A percentile compares a stretch with the other conserved stretches of the same genome.
phyloP scores from a whole-genome alignment of 2,329 filamentous ascomycete genomes.

The Fusarium coffeatum region DNA sequence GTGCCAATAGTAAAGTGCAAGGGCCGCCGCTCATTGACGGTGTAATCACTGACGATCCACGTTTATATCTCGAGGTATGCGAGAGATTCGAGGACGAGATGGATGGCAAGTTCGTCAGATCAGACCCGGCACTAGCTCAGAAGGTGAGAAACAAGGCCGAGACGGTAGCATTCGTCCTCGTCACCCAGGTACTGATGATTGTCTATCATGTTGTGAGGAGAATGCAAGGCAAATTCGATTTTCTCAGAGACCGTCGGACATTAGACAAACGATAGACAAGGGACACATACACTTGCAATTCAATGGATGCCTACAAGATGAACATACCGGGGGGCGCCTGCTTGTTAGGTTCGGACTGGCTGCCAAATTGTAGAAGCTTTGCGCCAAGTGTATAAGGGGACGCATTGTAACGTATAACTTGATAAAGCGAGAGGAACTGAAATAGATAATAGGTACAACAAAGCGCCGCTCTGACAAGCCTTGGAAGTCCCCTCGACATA shows the following conservation, averaged over 20 bases:
- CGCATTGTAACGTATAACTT: background rate
- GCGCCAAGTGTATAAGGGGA: background rate
- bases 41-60: constrained; percentile 87
- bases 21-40: constrained; percentile 70
- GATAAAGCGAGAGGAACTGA: background rate
- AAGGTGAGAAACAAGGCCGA: constrained; percentile 28
- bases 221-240: constrained; percentile 47
- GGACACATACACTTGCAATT: background rate
- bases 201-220: constrained; percentile 44
- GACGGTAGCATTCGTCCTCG: constrained; percentile 32
- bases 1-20: background rate
- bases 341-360: background rate
- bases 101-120: constrained; percentile 41
- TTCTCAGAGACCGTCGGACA: constrained; percentile 37
- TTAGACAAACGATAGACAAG: constrained; percentile 30
- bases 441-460: background rate
- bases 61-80: constrained; percentile 72
- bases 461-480: background rate
- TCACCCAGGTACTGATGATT: constrained; percentile 39
- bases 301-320: background rate
- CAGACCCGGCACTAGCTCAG: constrained; percentile 21
- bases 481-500: background rate
- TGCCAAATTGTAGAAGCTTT: background rate
- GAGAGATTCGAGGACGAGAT: constrained; percentile 53
- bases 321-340: background rate